Evolutionary conservation across 805 yeast genomes (phyloP).

Genomic region (Cyberlindnera euphorbiiphila): DNA sequence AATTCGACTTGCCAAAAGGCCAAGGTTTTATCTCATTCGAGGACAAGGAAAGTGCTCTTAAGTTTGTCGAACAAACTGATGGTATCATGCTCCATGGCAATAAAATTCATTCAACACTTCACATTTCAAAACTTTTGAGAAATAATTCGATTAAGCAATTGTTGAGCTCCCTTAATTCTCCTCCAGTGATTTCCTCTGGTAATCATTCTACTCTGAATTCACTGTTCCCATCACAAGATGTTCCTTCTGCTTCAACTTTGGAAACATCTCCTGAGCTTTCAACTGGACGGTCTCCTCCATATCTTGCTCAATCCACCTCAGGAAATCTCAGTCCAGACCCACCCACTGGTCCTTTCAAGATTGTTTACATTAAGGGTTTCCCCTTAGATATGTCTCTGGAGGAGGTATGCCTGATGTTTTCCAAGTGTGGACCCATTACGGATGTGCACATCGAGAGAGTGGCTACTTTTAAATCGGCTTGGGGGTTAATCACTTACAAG

Average conservation of each 20-base stretch:
- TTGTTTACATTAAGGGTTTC: slow-evolving; percentile 46
- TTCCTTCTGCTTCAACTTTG: slow-evolving; percentile 10
- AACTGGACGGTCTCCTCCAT: too few relatives aligned
- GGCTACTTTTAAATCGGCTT: slow-evolving; percentile 30
- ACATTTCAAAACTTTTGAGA: slow-evolving; percentile 31
- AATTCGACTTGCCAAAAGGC: slow-evolving; percentile 33
- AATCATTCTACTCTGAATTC: too few relatives aligned
- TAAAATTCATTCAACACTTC: slow-evolving; percentile 36
- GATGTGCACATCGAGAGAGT: slow-evolving; percentile 48
- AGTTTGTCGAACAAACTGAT: slow-evolving; percentile 32
- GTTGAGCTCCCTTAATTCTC: too few relatives aligned
- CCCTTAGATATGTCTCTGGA: slow-evolving; percentile 37
- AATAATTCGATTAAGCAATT: not conserved
- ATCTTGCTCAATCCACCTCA: too few relatives aligned
- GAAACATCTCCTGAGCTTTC: too few relatives aligned
- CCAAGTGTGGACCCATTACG: slow-evolving; percentile 45
- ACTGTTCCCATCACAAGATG: too few relatives aligned
- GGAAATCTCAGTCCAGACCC: not conserved
- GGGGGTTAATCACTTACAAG: slow-evolving; percentile 48
- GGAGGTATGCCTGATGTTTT: slow-evolving; percentile 42
- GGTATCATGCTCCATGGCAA: slow-evolving; percentile 29
- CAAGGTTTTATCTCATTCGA: slow-evolving; percentile 41
- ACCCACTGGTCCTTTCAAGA: slow-evolving; percentile 12
- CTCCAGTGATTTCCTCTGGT: not conserved
- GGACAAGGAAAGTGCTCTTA: slow-evolving; percentile 30